Conservation (phyloP, 1,284 basidiomycete species). For the Marasmius oreades region DNA sequence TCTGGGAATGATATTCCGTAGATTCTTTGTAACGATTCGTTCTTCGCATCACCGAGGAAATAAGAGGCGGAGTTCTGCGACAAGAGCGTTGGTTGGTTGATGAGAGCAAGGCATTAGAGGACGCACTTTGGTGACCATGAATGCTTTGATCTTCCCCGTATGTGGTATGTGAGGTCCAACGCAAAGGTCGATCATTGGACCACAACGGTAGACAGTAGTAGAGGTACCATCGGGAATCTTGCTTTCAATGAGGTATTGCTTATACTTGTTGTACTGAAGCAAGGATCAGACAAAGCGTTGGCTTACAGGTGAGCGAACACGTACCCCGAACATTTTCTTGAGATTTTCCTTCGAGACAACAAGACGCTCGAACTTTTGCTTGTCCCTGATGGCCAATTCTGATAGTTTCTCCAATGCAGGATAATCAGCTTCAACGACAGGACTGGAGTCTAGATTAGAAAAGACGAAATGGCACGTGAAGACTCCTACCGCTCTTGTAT, state of each 20-base stretch:
- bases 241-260: constrained; percentile 91
- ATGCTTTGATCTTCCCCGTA: constrained; percentile 95
- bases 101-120: not conserved
- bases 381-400: constrained; percentile 91
- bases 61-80: constrained; percentile 93
- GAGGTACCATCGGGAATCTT: constrained; percentile 97
- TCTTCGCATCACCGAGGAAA: constrained; percentile 93
- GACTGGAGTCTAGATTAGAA: constrained; percentile 40
- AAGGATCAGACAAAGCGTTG: constrained; percentile 12
- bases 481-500: constrained; percentile 60
- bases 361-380: constrained; percentile 95
- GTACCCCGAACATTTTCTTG: constrained; percentile 92
- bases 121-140: constrained; percentile 88
- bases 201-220: constrained; percentile 98
- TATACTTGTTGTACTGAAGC: constrained; percentile 96
- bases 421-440: constrained; percentile 82
- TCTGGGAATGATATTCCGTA: constrained; percentile 99
- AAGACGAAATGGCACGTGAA: not conserved
- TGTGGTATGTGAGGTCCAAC: constrained; percentile 97
- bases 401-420: constrained; percentile 86
- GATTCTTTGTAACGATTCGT: constrained; percentile 95
- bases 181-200: constrained; percentile 98
- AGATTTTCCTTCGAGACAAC: constrained; percentile 93
- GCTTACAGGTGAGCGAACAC: constrained; percentile 22
- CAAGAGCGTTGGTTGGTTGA: constrained; percentile 1